These are phyloP conservation scores for Fraxinus ornus DNA, from an alignment of 305 asterid genomes.

Conservation along the genomic window DNA sequence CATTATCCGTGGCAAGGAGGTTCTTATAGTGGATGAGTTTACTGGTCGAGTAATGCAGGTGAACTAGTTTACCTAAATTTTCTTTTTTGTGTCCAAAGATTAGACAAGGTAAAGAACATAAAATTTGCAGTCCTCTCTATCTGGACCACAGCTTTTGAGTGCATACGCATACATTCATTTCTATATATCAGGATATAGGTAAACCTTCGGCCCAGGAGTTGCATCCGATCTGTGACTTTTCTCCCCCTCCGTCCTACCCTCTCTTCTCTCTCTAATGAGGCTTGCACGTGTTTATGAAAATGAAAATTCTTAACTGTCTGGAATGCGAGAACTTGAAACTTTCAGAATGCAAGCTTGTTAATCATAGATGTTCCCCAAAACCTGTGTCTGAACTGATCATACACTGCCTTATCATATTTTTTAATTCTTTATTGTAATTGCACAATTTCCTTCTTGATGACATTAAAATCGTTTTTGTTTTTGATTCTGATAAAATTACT, in stretches of 20 bases:
- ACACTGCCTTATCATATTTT: neutral
- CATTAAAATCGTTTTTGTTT: neutral
- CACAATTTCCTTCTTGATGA: neutral
- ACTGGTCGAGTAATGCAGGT: slow-evolving; percentile 99
- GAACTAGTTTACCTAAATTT: slow-evolving; percentile 28
- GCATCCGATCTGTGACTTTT: slow-evolving; percentile 1
- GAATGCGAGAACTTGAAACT: neutral
- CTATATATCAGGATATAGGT: slow-evolving; percentile 5
- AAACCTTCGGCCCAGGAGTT: neutral
- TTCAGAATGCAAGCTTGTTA: slow-evolving; percentile 12
- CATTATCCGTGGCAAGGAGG: slow-evolving; percentile 90
- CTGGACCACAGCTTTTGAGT: neutral
- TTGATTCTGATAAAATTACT: slow-evolving; percentile 4
- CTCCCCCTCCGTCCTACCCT: neutral
- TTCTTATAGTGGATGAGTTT: slow-evolving; percentile 94
- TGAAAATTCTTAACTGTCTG: neutral
- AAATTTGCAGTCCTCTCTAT: slow-evolving; percentile 10
- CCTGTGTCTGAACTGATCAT: neutral
- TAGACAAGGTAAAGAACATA: slow-evolving; percentile 20
- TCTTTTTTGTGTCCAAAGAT: slow-evolving; percentile 7
- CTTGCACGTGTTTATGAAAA: neutral
- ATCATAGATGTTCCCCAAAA: slow-evolving; percentile 1
- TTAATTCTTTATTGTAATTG: slow-evolving; percentile 9
- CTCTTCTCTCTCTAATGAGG: neutral
- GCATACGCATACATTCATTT: neutral